These are phyloP conservation scores for Pythium folliculosum DNA, from an alignment of 352 stramenopile genomes.

Conservation along the genomic window DNA sequence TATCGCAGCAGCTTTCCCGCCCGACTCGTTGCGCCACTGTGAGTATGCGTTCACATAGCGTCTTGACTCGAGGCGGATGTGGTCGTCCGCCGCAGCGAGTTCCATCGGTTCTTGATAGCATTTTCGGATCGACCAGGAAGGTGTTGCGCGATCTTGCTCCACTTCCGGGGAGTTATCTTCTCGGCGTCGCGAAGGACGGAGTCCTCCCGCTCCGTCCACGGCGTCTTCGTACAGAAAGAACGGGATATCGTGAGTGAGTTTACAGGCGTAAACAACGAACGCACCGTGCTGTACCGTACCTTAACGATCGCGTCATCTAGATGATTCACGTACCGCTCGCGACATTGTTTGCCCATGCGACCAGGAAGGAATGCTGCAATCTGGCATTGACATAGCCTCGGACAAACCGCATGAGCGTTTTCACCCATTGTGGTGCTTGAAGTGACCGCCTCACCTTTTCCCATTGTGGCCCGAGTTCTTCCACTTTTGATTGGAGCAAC, in stretches of 20 bases:
- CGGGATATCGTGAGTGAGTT: background rate
- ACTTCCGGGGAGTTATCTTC: constrained; percentile 37
- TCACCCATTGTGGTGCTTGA: too few relatives aligned
- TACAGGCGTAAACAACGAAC: background rate
- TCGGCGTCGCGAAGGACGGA: constrained; percentile 31
- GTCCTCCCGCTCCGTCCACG: constrained; percentile 59
- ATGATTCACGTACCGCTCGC: constrained; percentile 71
- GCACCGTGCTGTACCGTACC: constrained; percentile 36
- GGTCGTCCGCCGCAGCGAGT: constrained; percentile 25
- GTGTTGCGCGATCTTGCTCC: constrained; percentile 43
- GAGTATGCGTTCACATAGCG: background rate
- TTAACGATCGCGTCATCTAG: constrained; percentile 47
- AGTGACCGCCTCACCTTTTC: constrained; percentile 40
- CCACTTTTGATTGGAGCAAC: constrained; percentile 43
- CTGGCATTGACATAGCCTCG: constrained; percentile 25
- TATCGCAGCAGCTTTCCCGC: constrained; percentile 54
- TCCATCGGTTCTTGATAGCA: constrained; percentile 73
- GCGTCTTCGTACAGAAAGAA: constrained; percentile 23
- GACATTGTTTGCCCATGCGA: constrained; percentile 67
- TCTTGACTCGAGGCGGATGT: background rate
- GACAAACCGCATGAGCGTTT: too few relatives aligned
- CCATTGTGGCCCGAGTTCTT: constrained; percentile 54
- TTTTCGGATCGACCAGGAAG: constrained; percentile 61
- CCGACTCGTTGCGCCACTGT: constrained; percentile 46
- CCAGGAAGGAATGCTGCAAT: constrained; percentile 58